Conservation (phyloP, 345 rosid species). For the Odontarrhena argentea region DNA sequence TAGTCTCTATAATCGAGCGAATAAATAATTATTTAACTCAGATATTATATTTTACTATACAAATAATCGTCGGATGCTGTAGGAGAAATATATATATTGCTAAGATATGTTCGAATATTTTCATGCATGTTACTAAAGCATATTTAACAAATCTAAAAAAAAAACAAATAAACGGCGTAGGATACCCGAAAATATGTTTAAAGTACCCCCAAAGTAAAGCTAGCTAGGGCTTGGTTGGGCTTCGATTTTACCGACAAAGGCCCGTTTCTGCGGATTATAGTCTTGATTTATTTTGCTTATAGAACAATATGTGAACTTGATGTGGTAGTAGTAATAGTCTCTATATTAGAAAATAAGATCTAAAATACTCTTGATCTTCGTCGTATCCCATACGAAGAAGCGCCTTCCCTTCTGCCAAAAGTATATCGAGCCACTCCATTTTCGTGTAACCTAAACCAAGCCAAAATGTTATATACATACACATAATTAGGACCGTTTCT, state of each 20-base stretch:
- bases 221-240: conserved; percentile 26
- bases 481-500: too few species aligned
- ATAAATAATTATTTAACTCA: conserved; percentile 14
- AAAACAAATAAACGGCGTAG: conserved; percentile 15
- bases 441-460: conserved; percentile 14
- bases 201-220: conserved; percentile 5
- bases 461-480: background rate
- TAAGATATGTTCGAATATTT: conserved; percentile 29
- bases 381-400: conserved; percentile 25
- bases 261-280: conserved; percentile 16
- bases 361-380: conserved; percentile 38
- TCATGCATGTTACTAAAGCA: conserved; percentile 12
- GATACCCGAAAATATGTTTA: conserved; percentile 8
- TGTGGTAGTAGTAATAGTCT: conserved; percentile 9
- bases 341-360: conserved; percentile 33
- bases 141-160: background rate
- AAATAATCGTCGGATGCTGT: conserved; percentile 25
- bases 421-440: conserved; percentile 30
- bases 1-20: conserved; percentile 25
- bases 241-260: conserved; percentile 25
- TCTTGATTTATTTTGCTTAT: background rate
- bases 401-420: conserved; percentile 17
- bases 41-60: background rate
- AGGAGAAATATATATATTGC: background rate
- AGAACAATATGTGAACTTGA: conserved; percentile 15